Evolutionary conservation across 345 rosid genomes (phyloP), one percentile per base, ranked within the genome.

Genomic region (Gossypium anomalum): DNA sequence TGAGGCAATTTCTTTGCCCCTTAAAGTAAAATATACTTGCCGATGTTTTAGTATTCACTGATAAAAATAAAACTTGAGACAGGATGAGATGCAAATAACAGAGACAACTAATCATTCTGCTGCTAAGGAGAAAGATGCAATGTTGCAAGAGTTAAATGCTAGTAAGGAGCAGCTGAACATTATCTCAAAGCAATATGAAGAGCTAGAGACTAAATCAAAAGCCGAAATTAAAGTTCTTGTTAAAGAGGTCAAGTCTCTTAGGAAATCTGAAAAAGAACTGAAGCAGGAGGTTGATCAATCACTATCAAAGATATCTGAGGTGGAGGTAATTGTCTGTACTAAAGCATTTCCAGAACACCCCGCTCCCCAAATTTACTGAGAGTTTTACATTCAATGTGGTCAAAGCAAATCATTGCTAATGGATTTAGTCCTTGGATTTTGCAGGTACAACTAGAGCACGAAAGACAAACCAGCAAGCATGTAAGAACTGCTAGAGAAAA

Each of bases 191-290:
- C 86, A 75, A 75, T 92, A 90, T 72, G 90, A 86, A 78, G 97
- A 89, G 82, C 82, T 93, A 57, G 99, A 96, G 82, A 87, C 87
- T 76, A 90, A 92, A 82, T 96, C 97, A 13, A 96, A 88, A 82
- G 98, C 98, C 66, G 98, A 96, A 76, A 81, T 93, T 69, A 96
- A 89, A 85, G 82, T 92, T 87, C 95, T 96, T 72, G 93, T 93
- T 67, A 96, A 90, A 82, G 99, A 96, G 81, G 97, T 96, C 65
- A 96, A 96, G 83, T 84, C 90, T 72, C 89, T 96, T 48, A 87
- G 97, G 85, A 87, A 73, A 77, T 85, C 97, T 75, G 92, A 90
- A 62, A 82, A 78, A 76, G 80, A 82, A 84, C 80, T 93, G 81
- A 87, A 89, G 85, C 87, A 86, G 76, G 80, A 96, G 85, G 89